Evolutionary conservation across 2,329 filamentous ascomycete species (phyloP).

Genomic region (Rhynchosporium agropyri): DNA sequence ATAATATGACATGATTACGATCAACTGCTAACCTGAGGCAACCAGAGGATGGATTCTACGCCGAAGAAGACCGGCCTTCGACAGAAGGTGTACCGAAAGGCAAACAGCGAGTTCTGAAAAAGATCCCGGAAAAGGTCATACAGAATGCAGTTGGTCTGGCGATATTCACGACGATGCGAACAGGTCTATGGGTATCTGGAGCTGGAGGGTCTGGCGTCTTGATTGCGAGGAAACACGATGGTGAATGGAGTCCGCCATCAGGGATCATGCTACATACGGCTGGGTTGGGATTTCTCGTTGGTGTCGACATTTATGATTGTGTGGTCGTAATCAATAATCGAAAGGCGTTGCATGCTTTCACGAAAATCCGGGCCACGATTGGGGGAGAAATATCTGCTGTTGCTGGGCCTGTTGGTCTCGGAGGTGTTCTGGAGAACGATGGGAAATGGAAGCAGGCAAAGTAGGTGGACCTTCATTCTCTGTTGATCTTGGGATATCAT

Average conservation of each 20-base stretch:
- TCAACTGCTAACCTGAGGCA: constrained; percentile 29
- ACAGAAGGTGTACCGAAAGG: constrained; percentile 47
- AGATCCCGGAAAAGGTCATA: constrained; percentile 84
- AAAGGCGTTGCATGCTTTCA: constrained; percentile 81
- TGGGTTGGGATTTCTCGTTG: constrained; percentile 84
- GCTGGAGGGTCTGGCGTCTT: constrained; percentile 88
- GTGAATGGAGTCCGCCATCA: constrained; percentile 88
- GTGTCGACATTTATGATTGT: constrained; percentile 95
- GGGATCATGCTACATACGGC: constrained; percentile 90
- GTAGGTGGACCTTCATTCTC: constrained; percentile 42
- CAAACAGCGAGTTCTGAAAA: constrained; percentile 67
- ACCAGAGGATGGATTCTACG: constrained; percentile 68
- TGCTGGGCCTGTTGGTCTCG: constrained; percentile 71
- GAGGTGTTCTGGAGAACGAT: constrained; percentile 43
- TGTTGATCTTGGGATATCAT: not conserved
- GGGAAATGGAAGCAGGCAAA: constrained; percentile 58
- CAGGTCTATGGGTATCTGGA: constrained; percentile 87
- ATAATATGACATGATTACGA: constrained; percentile 1
- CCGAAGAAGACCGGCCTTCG: constrained; percentile 50
- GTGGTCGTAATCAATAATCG: constrained; percentile 90
- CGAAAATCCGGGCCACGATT: constrained; percentile 74
- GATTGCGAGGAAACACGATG: constrained; percentile 80
- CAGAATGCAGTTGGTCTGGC: constrained; percentile 87
- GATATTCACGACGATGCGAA: constrained; percentile 95
- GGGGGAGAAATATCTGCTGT: constrained; percentile 79